These are phyloP conservation scores for Pestalotiopsis sp. DNA, from an alignment of 2,329 filamentous ascomycete species.

Conservation along the genomic window DNA sequence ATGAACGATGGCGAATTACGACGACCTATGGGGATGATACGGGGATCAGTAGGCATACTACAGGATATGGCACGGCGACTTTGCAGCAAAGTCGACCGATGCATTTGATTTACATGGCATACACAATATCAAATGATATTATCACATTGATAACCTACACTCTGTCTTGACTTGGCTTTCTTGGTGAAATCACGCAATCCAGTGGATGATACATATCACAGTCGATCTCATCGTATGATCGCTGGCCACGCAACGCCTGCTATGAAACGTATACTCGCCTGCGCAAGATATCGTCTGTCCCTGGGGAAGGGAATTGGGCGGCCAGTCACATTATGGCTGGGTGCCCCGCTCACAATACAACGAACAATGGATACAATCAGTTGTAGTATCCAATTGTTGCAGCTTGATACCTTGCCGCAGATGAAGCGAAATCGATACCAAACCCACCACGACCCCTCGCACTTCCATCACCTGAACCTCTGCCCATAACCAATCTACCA, in stretches of 20 bases:
- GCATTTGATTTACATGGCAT: neutral
- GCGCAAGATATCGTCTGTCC: neutral
- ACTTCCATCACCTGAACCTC: neutral
- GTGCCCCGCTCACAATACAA: conserved; percentile 4
- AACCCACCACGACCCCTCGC: neutral
- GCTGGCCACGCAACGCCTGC: neutral
- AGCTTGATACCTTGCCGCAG: conserved; percentile 3
- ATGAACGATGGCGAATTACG: conserved; percentile 22
- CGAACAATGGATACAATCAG: neutral
- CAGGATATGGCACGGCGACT: conserved; percentile 11
- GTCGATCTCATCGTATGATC: neutral
- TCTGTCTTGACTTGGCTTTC: neutral
- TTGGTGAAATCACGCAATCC: neutral
- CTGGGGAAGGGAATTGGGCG: neutral
- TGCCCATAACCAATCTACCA: neutral
- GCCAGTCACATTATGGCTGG: neutral
- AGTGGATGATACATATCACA: neutral
- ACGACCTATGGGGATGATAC: conserved; percentile 3
- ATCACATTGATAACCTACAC: neutral
- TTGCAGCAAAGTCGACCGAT: neutral
- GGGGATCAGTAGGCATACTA: conserved; percentile 4
- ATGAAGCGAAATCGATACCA: conserved; percentile 7
- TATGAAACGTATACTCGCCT: conserved; percentile 1
- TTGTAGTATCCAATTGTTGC: neutral
- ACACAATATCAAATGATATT: neutral